phyloP scores from a whole-genome alignment of 257 asterid species.

The Solanum medicagineum region DNA sequence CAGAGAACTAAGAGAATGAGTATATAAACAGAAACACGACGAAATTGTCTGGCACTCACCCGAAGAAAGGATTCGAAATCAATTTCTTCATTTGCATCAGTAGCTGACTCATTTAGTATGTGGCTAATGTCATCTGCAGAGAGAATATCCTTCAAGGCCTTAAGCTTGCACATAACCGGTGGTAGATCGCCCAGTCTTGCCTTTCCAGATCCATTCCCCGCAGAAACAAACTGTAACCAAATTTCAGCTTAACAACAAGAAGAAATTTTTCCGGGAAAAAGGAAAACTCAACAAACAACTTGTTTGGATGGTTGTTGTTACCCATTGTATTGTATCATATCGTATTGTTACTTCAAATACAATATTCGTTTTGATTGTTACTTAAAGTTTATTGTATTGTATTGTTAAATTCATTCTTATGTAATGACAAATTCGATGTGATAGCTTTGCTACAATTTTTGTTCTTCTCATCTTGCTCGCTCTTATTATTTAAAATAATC shows the following conservation, averaged over 20 bases:
- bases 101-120: constrained; percentile 26
- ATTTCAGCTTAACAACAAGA: background rate
- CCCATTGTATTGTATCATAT: background rate
- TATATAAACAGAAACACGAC: background rate
- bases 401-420: background rate
- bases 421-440: background rate
- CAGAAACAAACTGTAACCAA: constrained; percentile 30
- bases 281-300: background rate
- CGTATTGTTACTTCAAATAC: background rate
- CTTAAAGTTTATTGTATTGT: background rate
- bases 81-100: constrained; percentile 34
- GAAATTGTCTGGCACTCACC: constrained; percentile 15
- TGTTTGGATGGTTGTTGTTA: background rate
- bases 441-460: background rate
- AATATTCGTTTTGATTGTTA: background rate
- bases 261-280: background rate
- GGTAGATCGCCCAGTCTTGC: constrained; percentile 41
- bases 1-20: background rate
- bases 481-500: background rate
- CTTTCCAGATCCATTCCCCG: constrained; percentile 31
- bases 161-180: constrained; percentile 39
- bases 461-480: background rate
- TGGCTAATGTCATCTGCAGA: constrained; percentile 36
- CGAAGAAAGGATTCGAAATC: constrained; percentile 60
- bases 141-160: constrained; percentile 28